phyloP scores from a whole-genome alignment of 2,329 filamentous ascomycete species.

The Fusarium cicatricum region DNA sequence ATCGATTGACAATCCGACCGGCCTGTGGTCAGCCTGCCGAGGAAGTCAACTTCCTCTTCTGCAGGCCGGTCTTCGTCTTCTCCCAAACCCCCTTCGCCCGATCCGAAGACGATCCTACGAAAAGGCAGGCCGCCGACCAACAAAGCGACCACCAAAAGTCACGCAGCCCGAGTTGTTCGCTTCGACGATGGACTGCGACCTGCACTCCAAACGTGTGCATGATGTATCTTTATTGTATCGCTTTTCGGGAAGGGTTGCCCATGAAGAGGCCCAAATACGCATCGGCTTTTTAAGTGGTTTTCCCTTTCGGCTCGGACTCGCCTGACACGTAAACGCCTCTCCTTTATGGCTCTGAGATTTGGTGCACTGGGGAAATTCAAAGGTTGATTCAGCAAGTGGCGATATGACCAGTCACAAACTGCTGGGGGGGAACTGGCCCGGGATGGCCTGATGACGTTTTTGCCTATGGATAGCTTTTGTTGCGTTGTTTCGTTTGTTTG shows the following conservation, averaged over 20 bases:
- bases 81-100: conserved; percentile 50
- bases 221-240: conserved; percentile 41
- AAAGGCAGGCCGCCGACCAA: conserved; percentile 51
- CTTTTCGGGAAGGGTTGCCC: conserved; percentile 31
- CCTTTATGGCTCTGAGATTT: conserved; percentile 37
- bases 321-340: conserved; percentile 35
- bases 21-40: conserved; percentile 63
- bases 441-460: conserved; percentile 42
- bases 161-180: conserved; percentile 52
- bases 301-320: conserved; percentile 37
- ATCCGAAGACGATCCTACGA: conserved; percentile 55
- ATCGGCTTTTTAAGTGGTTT: conserved; percentile 36
- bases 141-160: conserved; percentile 47
- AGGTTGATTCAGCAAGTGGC: conserved; percentile 44
- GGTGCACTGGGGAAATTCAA: conserved; percentile 43
- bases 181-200: conserved; percentile 52
- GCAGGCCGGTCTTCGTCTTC: conserved; percentile 68
- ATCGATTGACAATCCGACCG: conserved; percentile 94
- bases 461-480: conserved; percentile 42
- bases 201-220: conserved; percentile 50
- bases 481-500: conserved; percentile 24
- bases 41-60: conserved; percentile 57
- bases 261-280: conserved; percentile 20
- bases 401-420: conserved; percentile 45
- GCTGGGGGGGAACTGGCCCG: conserved; percentile 40